These are phyloP conservation scores for Myxozyma kluyveri DNA, from an alignment of 805 yeast species.

Conservation along the genomic window DNA sequence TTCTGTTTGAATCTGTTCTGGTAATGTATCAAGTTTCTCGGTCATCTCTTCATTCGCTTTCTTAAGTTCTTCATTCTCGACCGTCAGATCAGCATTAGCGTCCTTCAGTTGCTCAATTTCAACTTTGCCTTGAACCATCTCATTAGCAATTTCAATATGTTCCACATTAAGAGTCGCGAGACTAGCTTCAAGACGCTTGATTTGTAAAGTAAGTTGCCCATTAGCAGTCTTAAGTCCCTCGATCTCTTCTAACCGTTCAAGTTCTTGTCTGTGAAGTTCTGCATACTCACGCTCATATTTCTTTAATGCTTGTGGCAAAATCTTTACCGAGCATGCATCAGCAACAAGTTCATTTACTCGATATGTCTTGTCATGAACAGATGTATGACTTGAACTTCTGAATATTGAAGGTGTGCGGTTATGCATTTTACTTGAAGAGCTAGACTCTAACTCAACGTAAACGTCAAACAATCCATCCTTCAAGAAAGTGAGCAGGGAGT, in stretches of 20 bases:
- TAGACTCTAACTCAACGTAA: slow-evolving; percentile 46
- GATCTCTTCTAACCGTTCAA: slow-evolving; percentile 61
- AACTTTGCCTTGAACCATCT: slow-evolving; percentile 76
- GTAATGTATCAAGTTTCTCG: slow-evolving; percentile 29
- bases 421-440: slow-evolving; percentile 3
- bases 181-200: slow-evolving; percentile 67
- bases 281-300: slow-evolving; percentile 72
- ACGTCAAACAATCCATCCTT: slow-evolving; percentile 75
- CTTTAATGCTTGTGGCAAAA: slow-evolving; percentile 68
- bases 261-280: slow-evolving; percentile 67
- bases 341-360: slow-evolving; percentile 69
- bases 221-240: slow-evolving; percentile 60
- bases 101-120: slow-evolving; percentile 70
- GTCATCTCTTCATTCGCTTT: slow-evolving; percentile 47
- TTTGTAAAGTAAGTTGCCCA: slow-evolving; percentile 68
- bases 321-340: slow-evolving; percentile 71
- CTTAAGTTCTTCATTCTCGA: slow-evolving; percentile 50
- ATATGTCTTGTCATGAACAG: slow-evolving; percentile 41
- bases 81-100: slow-evolving; percentile 62
- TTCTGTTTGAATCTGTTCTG: slow-evolving; percentile 35
- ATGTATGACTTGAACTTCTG: slow-evolving; percentile 7
- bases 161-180: slow-evolving; percentile 71
- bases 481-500: slow-evolving; percentile 68
- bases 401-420: slow-evolving; percentile 21
- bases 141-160: slow-evolving; percentile 83